These are phyloP conservation scores for Phytophthora fragariaefolia DNA, from an alignment of 352 stramenopile genomes.

Conservation along the genomic window DNA sequence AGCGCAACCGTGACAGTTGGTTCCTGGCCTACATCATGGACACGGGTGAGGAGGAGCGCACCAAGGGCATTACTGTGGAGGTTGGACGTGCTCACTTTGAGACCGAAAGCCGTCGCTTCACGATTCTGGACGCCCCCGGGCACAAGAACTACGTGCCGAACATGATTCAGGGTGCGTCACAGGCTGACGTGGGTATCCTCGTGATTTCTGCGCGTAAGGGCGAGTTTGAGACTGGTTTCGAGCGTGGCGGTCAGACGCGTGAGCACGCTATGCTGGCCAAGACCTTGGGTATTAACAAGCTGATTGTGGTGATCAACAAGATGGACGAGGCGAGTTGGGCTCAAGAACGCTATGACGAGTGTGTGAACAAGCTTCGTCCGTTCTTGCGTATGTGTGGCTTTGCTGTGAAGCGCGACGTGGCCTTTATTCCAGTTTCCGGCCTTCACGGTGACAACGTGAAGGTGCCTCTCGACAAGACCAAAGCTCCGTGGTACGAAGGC, in stretches of 20 bases:
- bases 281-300: constrained; percentile 98
- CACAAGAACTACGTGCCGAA: constrained; percentile 99
- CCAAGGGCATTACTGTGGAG: constrained; percentile 92
- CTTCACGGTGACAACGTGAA: constrained; percentile 98
- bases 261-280: constrained; percentile 99
- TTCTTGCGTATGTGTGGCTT: constrained; percentile 96
- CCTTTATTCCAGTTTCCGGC: constrained; percentile 98
- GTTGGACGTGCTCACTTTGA: constrained; percentile 97
- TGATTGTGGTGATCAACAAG: constrained; percentile 99
- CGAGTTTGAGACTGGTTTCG: constrained; percentile 99
- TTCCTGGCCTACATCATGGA: constrained; percentile 99
- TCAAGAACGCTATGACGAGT: constrained; percentile 92
- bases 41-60: constrained; percentile 98
- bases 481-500: constrained; percentile 94
- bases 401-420: constrained; percentile 97
- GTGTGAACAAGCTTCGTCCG: constrained; percentile 95
- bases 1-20: constrained; percentile 82
- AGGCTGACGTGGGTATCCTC: constrained; percentile 98
- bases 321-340: constrained; percentile 99
- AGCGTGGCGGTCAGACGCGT: constrained; percentile 97
- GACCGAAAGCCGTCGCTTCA: constrained; percentile 95
- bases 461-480: constrained; percentile 71
- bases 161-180: constrained; percentile 97
- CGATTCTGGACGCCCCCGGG: constrained; percentile 99
- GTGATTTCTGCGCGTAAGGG: constrained; percentile 96